Percentiles rank a stretch among this genome's conserved stretches.
phyloP scores from a whole-genome alignment of 768 basidiomycete genomes.

The Tylopilus sp. region DNA sequence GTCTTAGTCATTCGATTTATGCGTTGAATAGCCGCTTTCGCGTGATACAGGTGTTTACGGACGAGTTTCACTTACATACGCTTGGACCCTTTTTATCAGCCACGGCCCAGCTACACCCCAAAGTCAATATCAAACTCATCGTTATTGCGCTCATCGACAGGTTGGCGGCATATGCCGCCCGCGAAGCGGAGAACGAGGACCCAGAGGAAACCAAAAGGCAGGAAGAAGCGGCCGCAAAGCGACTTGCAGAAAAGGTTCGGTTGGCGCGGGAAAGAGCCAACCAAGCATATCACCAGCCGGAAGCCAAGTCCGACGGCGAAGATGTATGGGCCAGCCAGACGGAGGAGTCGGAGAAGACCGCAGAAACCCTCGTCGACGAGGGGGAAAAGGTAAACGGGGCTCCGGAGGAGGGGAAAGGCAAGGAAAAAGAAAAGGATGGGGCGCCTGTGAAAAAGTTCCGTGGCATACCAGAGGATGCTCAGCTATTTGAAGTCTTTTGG shows the following conservation, averaged over 20 bases:
- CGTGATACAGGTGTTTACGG: slow-evolving; percentile 82
- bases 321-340: slow-evolving; percentile 26
- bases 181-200: slow-evolving; percentile 95
- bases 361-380: not conserved
- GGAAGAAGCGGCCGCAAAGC: slow-evolving; percentile 88
- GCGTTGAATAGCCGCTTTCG: not conserved
- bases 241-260: slow-evolving; percentile 85
- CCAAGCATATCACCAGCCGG: slow-evolving; percentile 46
- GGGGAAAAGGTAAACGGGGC: slow-evolving; percentile 17
- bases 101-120: slow-evolving; percentile 93
- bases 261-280: slow-evolving; percentile 57
- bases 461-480: slow-evolving; percentile 93
- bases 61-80: slow-evolving; percentile 95
- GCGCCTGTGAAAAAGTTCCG: slow-evolving; percentile 75
- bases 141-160: slow-evolving; percentile 98
- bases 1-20: too few species aligned
- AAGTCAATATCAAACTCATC: slow-evolving; percentile 98
- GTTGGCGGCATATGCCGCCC: slow-evolving; percentile 91
- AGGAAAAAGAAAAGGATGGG: slow-evolving; percentile 62
- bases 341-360: slow-evolving; percentile 20
- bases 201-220: slow-evolving; percentile 91
- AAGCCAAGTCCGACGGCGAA: slow-evolving; percentile 16
- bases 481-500: slow-evolving; percentile 98
- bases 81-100: slow-evolving; percentile 96
- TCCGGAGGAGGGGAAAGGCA: slow-evolving; percentile 32